Conservation (phyloP, 2,329 filamentous ascomycete species). For the Botryosphaeria dothidea region DNA sequence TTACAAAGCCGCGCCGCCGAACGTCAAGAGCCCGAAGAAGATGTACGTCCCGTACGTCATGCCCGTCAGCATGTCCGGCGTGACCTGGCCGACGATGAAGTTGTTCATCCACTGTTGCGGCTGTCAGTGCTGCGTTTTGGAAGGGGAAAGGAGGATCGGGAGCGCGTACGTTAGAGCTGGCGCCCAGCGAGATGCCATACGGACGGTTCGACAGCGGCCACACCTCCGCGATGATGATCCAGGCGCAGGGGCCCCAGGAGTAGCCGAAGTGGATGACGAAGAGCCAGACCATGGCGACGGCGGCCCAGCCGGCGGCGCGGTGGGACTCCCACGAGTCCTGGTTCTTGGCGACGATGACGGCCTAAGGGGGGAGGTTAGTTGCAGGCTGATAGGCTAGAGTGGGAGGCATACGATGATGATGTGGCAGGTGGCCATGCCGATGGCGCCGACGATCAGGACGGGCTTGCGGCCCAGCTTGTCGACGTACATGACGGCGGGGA, state of each 20-base stretch:
- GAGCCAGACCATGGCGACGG: slow-evolving; percentile 70
- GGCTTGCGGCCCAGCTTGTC: slow-evolving; percentile 66
- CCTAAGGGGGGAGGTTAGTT: neutral
- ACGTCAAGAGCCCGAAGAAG: slow-evolving; percentile 67
- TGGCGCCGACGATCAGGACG: slow-evolving; percentile 62
- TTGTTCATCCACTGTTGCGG: slow-evolving; percentile 35
- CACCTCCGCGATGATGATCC: slow-evolving; percentile 74
- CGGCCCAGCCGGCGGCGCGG: slow-evolving; percentile 67
- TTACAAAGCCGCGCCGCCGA: slow-evolving; percentile 57
- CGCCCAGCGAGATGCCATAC: slow-evolving; percentile 70
- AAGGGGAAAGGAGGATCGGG: slow-evolving; percentile 51
- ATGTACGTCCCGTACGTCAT: slow-evolving; percentile 74
- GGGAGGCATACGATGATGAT: slow-evolving; percentile 59
- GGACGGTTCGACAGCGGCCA: slow-evolving; percentile 71
- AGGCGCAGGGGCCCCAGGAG: slow-evolving; percentile 72
- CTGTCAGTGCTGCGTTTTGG: neutral
- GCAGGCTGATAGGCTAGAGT: slow-evolving; percentile 15
- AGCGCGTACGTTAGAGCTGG: slow-evolving; percentile 46
- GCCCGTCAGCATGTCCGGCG: slow-evolving; percentile 64
- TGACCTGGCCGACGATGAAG: slow-evolving; percentile 67
- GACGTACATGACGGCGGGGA: slow-evolving; percentile 67
- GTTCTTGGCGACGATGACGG: slow-evolving; percentile 64
- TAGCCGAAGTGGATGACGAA: slow-evolving; percentile 76
- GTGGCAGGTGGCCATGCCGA: slow-evolving; percentile 71
- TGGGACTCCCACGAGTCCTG: slow-evolving; percentile 60